Base-by-base conservation (phyloP, 352 stramenopile species). In the Phytophthora rubi region DNA sequence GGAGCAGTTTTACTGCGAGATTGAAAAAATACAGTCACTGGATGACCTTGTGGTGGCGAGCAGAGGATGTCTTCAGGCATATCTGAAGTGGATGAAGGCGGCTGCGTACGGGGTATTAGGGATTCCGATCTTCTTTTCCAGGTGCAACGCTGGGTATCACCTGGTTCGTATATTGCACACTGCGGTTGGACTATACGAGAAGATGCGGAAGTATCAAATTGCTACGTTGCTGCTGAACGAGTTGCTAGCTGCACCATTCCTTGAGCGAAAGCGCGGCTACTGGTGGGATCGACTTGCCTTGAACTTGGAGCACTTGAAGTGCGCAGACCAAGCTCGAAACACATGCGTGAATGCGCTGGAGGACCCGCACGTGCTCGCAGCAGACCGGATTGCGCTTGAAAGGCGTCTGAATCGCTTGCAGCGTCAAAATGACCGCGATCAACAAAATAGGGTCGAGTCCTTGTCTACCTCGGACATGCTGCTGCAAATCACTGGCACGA, bases 281-380 rank as follows among this genome's bases (percentile, higher is more conserved):
- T 96, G 86, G 89, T 95, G 86, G 73, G 79, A 91, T 53, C 82
- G 87, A 6, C 70, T 96, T 4, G 84, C 87, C 3, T 62, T 93
- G 42, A 94, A 94, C 37, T 62, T 88, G 59, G 86, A 94, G 65
- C 82, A 93, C 68, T 59, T 93, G 15, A 93, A 94, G 47, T 86
- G 82, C 30, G 42, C 61, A 7, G 63, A 81, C 10, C 80, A 93
- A 70, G 86, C 86, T 28, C 62, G 45, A 53, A 63, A 57, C 9
- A 73, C 83, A 0, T 93, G 85, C 47, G 23, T 68, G 23, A 83
- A 90, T 56, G 86, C 83, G 13, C 55, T 95, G 6, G 57, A 77
- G 4, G 86, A 95, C 62, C 54, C 67, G 0, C 74, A 83, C n/a
- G 80, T 93, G 4, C 59, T 89, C 28, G 83, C 75, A 9, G 71